Base-by-base conservation (phyloP, 2,329 filamentous ascomycete genomes). In the Sporothrix variecibatus region DNA sequence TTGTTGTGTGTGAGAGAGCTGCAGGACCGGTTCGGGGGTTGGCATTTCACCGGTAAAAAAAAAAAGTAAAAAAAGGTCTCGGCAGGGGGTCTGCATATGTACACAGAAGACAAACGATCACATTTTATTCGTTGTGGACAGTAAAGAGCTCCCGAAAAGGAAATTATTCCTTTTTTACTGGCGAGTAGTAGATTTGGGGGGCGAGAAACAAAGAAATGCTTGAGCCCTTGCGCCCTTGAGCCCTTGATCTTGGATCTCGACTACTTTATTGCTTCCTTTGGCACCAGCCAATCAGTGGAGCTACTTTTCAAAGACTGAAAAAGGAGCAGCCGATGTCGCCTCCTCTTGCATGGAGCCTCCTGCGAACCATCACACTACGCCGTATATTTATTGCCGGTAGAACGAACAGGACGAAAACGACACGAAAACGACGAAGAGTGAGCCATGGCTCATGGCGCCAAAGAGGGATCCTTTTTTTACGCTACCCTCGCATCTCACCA, bases 291-390 rank as follows among this genome's bases (percentile, higher is more conserved):
- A 76, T 76, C 72, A 76, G 20, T 40, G 20, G 3, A 7, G 40
- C 23, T 43, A 43, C 15, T 75, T 74, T 76, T 75, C 75, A 73
- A 76, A 75, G 62, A 71, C 17, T 60, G 23, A 15, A 53, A 64
- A 73, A 67, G 40, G 34, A 31, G 38, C 58, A 56, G 75, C 75
- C 75, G 72, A 75, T 76, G 75, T 76, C 75, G 76, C 75, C 73
- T 74, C 51, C 26, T 23, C 26, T 23, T 38, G 49, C 68, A 71
- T 51, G 23, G 40, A 51, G 17, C 28, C 17, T 15, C 11, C 9
- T 15, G 28, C n/a, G 51, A 23, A 40, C 12, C 26, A 11, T 28
- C 28, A 11, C 53, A 46, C 53, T 53, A 15, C 17, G 9, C 26
- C 23, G 12, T 68, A 28, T 31, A n/a, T 49, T 49, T 69, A 56